A percentile compares a stretch with the other conserved stretches of the same genome.
Evolutionary conservation across 2,329 filamentous ascomycete genomes (phyloP).

Genomic region (Allantophomopsis cytisporea): DNA sequence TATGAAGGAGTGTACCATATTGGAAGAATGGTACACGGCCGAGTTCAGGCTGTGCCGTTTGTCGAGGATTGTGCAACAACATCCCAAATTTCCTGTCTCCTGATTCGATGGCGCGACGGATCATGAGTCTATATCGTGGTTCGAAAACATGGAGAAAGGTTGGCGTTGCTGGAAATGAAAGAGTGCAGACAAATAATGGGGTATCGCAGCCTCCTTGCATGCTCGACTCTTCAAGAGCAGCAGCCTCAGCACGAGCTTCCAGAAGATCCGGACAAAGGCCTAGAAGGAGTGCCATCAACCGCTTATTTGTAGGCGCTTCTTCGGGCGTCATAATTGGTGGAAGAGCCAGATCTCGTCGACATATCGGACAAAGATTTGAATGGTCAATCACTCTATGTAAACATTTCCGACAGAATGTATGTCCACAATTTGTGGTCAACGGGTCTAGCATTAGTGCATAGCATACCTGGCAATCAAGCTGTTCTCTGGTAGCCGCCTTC

Average conservation of each 20-base stretch:
- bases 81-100: constrained; percentile 72
- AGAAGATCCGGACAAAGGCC: constrained; percentile 58
- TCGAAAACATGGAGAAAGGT: constrained; percentile 89
- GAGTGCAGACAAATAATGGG: constrained; percentile 68
- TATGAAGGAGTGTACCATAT: constrained; percentile 66
- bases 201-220: constrained; percentile 43
- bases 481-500: constrained; percentile 46
- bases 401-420: constrained; percentile 79
- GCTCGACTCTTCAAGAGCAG: constrained; percentile 41
- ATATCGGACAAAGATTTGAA: constrained; percentile 67
- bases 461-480: constrained; percentile 83
- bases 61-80: constrained; percentile 54
- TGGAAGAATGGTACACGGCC: constrained; percentile 47
- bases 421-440: constrained; percentile 73
- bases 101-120: constrained; percentile 58
- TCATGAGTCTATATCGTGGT: constrained; percentile 83
- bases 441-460: constrained; percentile 73
- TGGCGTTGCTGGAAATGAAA: constrained; percentile 71
- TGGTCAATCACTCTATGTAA: constrained; percentile 66
- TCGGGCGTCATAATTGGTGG: constrained; percentile 20
- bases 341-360: constrained; percentile 49
- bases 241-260: constrained; percentile 33
- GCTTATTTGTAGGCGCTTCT: constrained; percentile 41
- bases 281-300: constrained; percentile 48
- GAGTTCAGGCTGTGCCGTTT: constrained; percentile 35